These are phyloP conservation scores for Schizothecium vesticola DNA, from an alignment of 495 filamentous ascomycete species.

Conservation along the genomic window DNA sequence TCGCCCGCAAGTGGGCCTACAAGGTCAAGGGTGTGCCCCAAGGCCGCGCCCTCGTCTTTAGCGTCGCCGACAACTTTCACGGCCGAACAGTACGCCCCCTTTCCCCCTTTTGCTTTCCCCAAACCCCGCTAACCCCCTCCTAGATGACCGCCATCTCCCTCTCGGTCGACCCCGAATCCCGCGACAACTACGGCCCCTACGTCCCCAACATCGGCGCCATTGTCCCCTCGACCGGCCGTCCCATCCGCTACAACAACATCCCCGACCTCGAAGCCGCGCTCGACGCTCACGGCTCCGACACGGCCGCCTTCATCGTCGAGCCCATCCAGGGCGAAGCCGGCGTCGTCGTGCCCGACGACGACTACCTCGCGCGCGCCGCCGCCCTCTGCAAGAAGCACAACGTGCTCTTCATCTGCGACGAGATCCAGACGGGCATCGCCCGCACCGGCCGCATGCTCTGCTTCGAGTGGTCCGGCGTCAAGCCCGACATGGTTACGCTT, in stretches of 20 bases:
- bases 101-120: neutral
- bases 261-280: slow-evolving; percentile 74
- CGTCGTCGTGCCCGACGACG: slow-evolving; percentile 89
- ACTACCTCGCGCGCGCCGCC: slow-evolving; percentile 77
- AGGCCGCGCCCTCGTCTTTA: slow-evolving; percentile 78
- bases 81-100: slow-evolving; percentile 72
- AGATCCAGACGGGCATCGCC: slow-evolving; percentile 97
- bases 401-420: slow-evolving; percentile 91
- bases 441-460: slow-evolving; percentile 91
- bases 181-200: slow-evolving; percentile 95
- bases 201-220: slow-evolving; percentile 78
- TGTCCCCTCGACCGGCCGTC: slow-evolving; percentile 69
- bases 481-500: slow-evolving; percentile 88
- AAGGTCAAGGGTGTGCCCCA: slow-evolving; percentile 88
- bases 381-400: slow-evolving; percentile 90
- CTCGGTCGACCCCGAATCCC: slow-evolving; percentile 89
- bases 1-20: slow-evolving; percentile 98
- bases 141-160: slow-evolving; percentile 93
- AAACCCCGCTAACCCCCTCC: slow-evolving; percentile 21
- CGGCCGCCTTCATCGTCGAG: slow-evolving; percentile 92
- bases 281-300: slow-evolving; percentile 72
- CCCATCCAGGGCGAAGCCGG: slow-evolving; percentile 98
- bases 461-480: slow-evolving; percentile 89
- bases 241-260: slow-evolving; percentile 81
- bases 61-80: slow-evolving; percentile 90